phyloP scores from a whole-genome alignment of 495 filamentous ascomycete species.

The Polyplosphaeria fusca region DNA sequence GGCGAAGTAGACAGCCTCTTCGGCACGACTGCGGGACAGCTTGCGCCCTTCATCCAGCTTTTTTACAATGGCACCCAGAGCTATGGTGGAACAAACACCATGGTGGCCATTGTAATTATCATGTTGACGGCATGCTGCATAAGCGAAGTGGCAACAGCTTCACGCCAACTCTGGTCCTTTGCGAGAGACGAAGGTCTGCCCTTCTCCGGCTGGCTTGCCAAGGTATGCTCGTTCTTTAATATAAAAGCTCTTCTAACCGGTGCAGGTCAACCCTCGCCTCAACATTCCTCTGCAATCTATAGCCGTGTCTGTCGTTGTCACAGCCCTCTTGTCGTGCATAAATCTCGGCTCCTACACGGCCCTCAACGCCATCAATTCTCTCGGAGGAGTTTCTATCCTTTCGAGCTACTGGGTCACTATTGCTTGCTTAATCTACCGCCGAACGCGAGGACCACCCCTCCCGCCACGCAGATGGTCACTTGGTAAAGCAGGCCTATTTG shows the following conservation, averaged over 20 bases:
- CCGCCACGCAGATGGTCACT: conserved; percentile 39
- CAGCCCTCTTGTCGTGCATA: conserved; percentile 34
- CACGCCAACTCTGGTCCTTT: conserved; percentile 39
- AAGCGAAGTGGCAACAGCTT: conserved; percentile 39
- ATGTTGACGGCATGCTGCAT: conserved; percentile 35
- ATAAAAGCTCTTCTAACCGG: too few relatives aligned
- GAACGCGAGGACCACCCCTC: conserved; percentile 36
- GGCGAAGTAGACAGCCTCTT: conserved; percentile 29
- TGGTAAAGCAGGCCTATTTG: conserved; percentile 35
- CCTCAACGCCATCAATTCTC: conserved; percentile 37
- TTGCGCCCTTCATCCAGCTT: conserved; percentile 35
- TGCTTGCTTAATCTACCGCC: conserved; percentile 37
- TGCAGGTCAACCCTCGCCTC: conserved; percentile 33
- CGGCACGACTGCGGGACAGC: conserved; percentile 31
- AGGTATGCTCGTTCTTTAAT: too few relatives aligned
- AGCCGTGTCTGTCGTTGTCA: conserved; percentile 25
- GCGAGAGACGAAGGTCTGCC: conserved; percentile 43
- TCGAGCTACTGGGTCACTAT: conserved; percentile 42
- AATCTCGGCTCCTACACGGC: conserved; percentile 37
- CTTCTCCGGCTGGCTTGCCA: conserved; percentile 45
- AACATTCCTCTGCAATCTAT: conserved; percentile 40
- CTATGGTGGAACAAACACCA: conserved; percentile 30
- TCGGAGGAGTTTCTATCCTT: conserved; percentile 34
- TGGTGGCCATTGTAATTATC: conserved; percentile 32
- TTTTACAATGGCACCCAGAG: too few relatives aligned